These are phyloP conservation scores for Apiospora marii DNA, from an alignment of 2,329 filamentous ascomycete species.

Conservation along the genomic window DNA sequence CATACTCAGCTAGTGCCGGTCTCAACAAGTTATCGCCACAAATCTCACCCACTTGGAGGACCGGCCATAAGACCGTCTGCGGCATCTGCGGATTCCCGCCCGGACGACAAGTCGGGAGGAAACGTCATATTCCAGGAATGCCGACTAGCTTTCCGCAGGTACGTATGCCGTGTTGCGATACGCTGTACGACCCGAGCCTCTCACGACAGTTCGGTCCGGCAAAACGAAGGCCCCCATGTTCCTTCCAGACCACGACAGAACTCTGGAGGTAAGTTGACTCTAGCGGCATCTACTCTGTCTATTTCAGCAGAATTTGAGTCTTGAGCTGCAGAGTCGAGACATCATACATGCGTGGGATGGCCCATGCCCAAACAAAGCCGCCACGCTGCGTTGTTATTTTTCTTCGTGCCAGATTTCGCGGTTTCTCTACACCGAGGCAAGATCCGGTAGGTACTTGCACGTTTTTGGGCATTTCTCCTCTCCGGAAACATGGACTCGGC, in stretches of 20 bases:
- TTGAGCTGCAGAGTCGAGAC: neutral
- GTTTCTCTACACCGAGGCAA: too few relatives aligned
- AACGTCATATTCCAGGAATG: neutral
- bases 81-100: neutral
- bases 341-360: neutral
- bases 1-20: neutral
- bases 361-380: neutral
- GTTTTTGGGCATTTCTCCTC: neutral
- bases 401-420: neutral
- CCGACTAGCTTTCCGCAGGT: neutral
- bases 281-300: neutral
- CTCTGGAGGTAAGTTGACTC: neutral
- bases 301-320: neutral
- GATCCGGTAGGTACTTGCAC: neutral
- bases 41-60: neutral
- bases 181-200: neutral
- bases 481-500: neutral
- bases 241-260: neutral
- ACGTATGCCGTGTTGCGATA: neutral
- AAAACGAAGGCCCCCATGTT: neutral
- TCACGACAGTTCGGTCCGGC: neutral
- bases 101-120: neutral
- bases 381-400: neutral
- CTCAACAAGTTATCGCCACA: neutral
- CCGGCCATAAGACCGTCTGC: neutral